phyloP scores from a whole-genome alignment of 2,329 filamentous ascomycete genomes.

The Colletotrichum sp. region DNA sequence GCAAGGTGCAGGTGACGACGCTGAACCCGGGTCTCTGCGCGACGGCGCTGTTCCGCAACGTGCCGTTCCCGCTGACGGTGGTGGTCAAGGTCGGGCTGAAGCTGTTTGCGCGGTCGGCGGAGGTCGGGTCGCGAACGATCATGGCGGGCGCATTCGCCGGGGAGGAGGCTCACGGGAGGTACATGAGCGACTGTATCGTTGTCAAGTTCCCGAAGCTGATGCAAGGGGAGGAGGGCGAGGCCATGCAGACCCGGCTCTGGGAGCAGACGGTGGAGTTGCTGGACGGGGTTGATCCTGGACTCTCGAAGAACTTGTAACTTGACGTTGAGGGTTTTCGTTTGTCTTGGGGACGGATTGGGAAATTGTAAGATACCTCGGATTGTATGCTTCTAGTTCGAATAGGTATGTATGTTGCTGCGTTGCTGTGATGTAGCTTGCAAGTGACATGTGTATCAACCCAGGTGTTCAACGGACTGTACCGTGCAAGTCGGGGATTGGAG shows the following conservation, averaged over 20 bases:
- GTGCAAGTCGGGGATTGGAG: background rate
- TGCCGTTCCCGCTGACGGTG: conserved; percentile 31
- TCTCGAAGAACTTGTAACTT: conserved; percentile 35
- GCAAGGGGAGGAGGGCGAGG: conserved; percentile 38
- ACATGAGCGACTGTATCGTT: conserved; percentile 38
- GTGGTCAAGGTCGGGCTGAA: conserved; percentile 18
- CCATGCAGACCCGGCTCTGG: conserved; percentile 41
- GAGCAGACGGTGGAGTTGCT: conserved; percentile 46
- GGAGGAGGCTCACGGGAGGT: conserved; percentile 44
- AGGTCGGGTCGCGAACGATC: conserved; percentile 44
- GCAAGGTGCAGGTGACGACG: conserved; percentile 40
- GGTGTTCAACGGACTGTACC: background rate
- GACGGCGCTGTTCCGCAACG: conserved; percentile 41
- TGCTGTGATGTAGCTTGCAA: background rate
- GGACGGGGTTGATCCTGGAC: conserved; percentile 45
- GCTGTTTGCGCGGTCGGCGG: conserved; percentile 38
- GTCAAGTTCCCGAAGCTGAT: conserved; percentile 26
- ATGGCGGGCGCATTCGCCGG: conserved; percentile 40
- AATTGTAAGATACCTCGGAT: background rate
- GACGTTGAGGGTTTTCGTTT: background rate
- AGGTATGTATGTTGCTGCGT: background rate
- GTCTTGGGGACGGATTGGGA: background rate
- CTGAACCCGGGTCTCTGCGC: conserved; percentile 46
- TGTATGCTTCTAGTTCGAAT: background rate
- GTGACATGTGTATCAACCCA: background rate